phyloP scores from a whole-genome alignment of 805 yeast species.

The Hagleromyces aurorensis region DNA sequence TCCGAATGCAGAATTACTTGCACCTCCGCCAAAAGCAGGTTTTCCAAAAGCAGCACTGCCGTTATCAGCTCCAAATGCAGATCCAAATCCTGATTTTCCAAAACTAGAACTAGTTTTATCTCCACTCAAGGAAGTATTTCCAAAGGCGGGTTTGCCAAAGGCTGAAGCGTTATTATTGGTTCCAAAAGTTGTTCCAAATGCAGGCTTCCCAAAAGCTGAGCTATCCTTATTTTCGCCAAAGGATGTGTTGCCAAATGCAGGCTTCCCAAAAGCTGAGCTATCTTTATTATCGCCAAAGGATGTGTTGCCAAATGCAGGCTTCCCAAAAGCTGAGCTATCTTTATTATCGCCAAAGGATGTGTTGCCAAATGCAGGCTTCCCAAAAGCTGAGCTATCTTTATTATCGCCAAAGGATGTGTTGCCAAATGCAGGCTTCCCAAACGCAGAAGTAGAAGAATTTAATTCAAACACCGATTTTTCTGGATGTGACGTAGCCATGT shows the following conservation, averaged over 20 bases:
- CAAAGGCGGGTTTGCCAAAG: conserved; percentile 3
- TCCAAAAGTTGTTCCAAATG: conserved; percentile 20
- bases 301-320: conserved; percentile 12
- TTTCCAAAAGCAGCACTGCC: conserved; percentile 12
- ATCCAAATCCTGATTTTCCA: conserved; percentile 1
- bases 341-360: conserved; percentile 14
- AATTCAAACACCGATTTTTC: too few relatives aligned
- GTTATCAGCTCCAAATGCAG: too few relatives aligned
- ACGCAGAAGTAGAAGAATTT: too few relatives aligned
- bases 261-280: too few relatives aligned
- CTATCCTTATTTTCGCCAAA: conserved; percentile 7
- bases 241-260: conserved; percentile 10
- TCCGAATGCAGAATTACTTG: conserved; percentile 14
- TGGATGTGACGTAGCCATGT: too few relatives aligned
- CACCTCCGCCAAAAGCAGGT: conserved; percentile 8
- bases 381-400: conserved; percentile 4
- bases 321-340: conserved; percentile 8
- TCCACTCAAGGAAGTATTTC: conserved; percentile 3
- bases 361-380: conserved; percentile 11
- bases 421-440: conserved; percentile 16
- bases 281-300: conserved; percentile 7
- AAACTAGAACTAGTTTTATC: conserved; percentile 9
- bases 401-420: conserved; percentile 7
- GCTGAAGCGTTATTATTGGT: conserved; percentile 4
- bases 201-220: conserved; percentile 11